Conservation (phyloP, 306 rosid species). For the Crataegus laevigata region DNA sequence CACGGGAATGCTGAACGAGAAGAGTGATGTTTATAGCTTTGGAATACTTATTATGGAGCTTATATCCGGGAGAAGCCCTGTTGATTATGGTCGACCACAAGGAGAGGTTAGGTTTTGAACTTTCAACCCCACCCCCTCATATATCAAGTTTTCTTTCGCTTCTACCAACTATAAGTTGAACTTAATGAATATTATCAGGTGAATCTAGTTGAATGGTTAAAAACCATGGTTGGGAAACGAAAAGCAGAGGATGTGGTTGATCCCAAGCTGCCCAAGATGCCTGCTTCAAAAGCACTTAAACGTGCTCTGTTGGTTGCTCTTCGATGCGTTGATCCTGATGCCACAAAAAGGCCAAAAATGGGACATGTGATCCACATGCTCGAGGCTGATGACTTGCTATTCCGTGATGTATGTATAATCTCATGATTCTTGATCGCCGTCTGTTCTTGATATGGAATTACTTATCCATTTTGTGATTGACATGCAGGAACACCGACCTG, state of each 20-base stretch:
- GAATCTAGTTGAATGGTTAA: constrained; percentile 88
- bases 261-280: constrained; percentile 78
- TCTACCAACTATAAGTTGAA: constrained; percentile 16
- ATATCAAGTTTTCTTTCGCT: background rate
- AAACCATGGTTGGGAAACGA: constrained; percentile 79
- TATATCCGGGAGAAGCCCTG: constrained; percentile 84
- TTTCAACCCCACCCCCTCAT: background rate
- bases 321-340: constrained; percentile 95
- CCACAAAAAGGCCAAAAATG: constrained; percentile 88
- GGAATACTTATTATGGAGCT: constrained; percentile 95
- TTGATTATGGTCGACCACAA: constrained; percentile 76
- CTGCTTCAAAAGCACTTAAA: constrained; percentile 79
- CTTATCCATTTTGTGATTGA: background rate
- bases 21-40: constrained; percentile 91
- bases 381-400: constrained; percentile 78
- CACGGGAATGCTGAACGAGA: constrained; percentile 97
- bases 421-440: background rate
- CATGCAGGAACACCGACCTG: constrained; percentile 52
- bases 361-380: constrained; percentile 99
- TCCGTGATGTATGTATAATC: constrained; percentile 51
- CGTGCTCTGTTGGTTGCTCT: constrained; percentile 86
- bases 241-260: constrained; percentile 82
- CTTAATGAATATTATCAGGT: constrained; percentile 39
- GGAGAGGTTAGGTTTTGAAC: constrained; percentile 67
- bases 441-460: background rate